Percentiles rank a stretch among this genome's conserved stretches.
Conservation (phyloP, 345 rosid species). For the Schrenkiella parvula region DNA sequence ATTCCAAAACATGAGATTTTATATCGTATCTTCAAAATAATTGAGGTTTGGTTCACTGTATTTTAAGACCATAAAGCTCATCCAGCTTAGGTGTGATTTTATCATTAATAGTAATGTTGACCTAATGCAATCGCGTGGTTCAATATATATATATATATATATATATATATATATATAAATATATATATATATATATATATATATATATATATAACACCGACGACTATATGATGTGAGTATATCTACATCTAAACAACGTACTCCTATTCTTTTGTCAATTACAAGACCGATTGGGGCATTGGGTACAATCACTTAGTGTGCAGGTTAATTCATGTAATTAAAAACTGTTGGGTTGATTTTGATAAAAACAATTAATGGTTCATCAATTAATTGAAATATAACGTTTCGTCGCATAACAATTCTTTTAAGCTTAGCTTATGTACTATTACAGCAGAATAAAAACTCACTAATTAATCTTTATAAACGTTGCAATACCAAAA, state of each 20-base stretch:
- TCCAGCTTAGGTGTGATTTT: neutral
- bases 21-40: constrained; percentile 26
- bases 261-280: neutral
- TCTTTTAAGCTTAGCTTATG: neutral
- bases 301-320: constrained; percentile 19
- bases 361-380: neutral
- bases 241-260: neutral
- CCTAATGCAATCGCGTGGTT: neutral
- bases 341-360: neutral
- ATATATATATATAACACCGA: neutral
- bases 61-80: constrained; percentile 14
- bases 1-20: constrained; percentile 16
- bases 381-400: too few relatives aligned
- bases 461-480: neutral
- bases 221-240: neutral
- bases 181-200: too few relatives aligned
- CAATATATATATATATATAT: neutral
- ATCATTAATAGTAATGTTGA: neutral
- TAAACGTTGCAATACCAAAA: neutral
- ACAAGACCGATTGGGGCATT: constrained; percentile 7
- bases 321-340: neutral
- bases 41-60: constrained; percentile 26
- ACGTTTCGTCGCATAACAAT: neutral
- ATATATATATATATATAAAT: neutral
- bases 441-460: neutral